Evolutionary conservation across 1,284 basidiomycete species (phyloP).

Genomic region (Ustilago xerochloae): DNA sequence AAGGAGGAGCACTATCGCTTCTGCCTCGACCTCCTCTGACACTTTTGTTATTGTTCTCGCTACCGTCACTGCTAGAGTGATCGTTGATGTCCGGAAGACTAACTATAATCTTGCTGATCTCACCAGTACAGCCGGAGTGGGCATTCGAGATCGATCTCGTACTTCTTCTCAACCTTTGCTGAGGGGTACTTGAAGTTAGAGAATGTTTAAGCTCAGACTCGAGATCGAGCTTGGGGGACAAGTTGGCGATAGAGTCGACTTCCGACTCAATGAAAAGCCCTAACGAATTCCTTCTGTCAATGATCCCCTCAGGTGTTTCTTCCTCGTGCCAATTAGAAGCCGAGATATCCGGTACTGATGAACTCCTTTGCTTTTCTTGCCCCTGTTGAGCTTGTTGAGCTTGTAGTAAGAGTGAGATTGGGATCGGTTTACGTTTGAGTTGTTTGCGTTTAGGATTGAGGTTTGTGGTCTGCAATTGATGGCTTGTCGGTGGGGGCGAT

Average conservation of each 20-base stretch:
- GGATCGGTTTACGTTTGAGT: slow-evolving; percentile 26
- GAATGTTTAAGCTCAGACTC: background rate
- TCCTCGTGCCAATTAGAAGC: background rate
- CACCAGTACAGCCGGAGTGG: background rate
- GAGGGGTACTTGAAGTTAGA: no score
- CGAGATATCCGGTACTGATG: slow-evolving; percentile 8
- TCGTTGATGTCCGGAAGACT: background rate
- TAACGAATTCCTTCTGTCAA: background rate
- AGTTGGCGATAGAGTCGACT: background rate
- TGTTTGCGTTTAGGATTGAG: background rate
- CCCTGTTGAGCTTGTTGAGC: background rate
- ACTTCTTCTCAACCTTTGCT: slow-evolving; percentile 6
- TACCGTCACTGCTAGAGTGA: background rate
- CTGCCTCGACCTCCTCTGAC: background rate
- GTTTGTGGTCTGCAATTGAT: background rate
- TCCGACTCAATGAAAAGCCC: background rate
- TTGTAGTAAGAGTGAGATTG: slow-evolving; percentile 7
- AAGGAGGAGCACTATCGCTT: background rate
- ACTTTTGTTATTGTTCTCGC: background rate
- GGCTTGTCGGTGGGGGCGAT: background rate
- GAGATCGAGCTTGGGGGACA: background rate
- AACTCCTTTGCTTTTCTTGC: slow-evolving; percentile 1
- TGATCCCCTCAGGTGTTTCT: background rate
- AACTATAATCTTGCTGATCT: background rate
- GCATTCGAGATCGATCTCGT: slow-evolving; percentile 29